Evolutionary conservation across 495 filamentous ascomycete species (phyloP).

Genomic region (Chaetomium fimeti): DNA sequence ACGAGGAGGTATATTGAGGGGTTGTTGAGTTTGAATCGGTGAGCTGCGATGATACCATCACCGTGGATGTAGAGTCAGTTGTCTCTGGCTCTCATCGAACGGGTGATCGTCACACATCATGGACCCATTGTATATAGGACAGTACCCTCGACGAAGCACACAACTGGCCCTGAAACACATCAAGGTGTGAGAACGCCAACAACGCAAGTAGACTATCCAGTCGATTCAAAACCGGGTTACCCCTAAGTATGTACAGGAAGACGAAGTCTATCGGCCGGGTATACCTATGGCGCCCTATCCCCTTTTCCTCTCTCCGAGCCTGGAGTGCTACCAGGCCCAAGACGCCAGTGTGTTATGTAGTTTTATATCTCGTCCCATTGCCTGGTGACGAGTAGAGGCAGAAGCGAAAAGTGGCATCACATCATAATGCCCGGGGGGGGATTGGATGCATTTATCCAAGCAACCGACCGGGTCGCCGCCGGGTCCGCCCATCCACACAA

Average conservation of each 20-base stretch:
- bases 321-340: constrained; percentile 3
- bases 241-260: constrained; percentile 33
- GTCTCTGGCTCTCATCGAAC: too few relatives aligned
- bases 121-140: too few relatives aligned
- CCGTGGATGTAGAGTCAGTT: background rate
- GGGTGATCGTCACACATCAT: too few relatives aligned
- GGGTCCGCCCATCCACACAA: background rate
- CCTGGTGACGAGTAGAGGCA: constrained; percentile 8
- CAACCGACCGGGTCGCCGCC: background rate
- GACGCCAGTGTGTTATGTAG: constrained; percentile 5
- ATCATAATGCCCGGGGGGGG: constrained; percentile 10
- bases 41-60: constrained; percentile 15
- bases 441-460: background rate
- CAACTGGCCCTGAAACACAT: background rate
- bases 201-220: background rate
- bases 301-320: constrained; percentile 9
- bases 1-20: constrained; percentile 82
- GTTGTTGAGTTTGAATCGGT: constrained; percentile 72
- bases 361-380: constrained; percentile 16
- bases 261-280: constrained; percentile 30
- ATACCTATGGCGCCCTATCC: constrained; percentile 10
- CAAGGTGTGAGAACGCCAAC: background rate
- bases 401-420: constrained; percentile 18
- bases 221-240: constrained; percentile 1
- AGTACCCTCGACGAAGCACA: background rate